phyloP scores from a whole-genome alignment of 768 basidiomycete genomes.

The Leccinum broughii region DNA sequence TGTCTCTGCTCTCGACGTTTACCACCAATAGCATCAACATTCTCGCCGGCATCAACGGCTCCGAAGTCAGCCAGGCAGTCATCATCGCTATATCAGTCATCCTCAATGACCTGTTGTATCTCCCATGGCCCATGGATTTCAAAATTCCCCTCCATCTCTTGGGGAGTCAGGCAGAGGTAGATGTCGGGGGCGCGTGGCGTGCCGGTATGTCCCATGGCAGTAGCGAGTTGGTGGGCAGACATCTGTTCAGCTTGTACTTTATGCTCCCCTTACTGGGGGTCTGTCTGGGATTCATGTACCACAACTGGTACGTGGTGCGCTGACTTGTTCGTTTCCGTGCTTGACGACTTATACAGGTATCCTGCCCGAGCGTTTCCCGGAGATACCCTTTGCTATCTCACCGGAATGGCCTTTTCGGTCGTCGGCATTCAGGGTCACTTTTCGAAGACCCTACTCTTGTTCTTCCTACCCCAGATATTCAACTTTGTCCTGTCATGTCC shows the following conservation, averaged over 20 bases:
- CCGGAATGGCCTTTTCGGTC: conserved; percentile 98
- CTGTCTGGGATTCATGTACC: conserved; percentile 86
- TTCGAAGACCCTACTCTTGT: conserved; percentile 92
- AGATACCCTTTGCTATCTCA: conserved; percentile 96
- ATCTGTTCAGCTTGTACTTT: conserved; percentile 95
- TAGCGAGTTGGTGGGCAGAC: conserved; percentile 83
- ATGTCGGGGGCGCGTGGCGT: conserved; percentile 76
- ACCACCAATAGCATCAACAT: conserved; percentile 99
- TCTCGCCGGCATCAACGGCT: conserved; percentile 95
- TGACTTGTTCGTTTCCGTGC: neutral
- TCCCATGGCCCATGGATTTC: conserved; percentile 84
- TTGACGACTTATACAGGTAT: conserved; percentile 61
- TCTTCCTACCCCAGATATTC: conserved; percentile 98
- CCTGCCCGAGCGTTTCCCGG: conserved; percentile 94
- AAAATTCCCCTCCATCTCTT: conserved; percentile 70
- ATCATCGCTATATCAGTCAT: conserved; percentile 91
- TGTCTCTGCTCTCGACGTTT: conserved; percentile 94
- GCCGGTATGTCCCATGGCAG: conserved; percentile 88
- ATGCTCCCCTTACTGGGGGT: conserved; percentile 95
- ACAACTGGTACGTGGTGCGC: conserved; percentile 77
- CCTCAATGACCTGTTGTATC: conserved; percentile 88
- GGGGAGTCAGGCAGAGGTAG: conserved; percentile 64
- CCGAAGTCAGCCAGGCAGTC: conserved; percentile 91
- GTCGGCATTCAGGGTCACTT: conserved; percentile 98
- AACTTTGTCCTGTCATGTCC: conserved; percentile 95